Evolutionary conservation across 2,329 filamentous ascomycete genomes (phyloP).

Genomic region (Alternaria atra): DNA sequence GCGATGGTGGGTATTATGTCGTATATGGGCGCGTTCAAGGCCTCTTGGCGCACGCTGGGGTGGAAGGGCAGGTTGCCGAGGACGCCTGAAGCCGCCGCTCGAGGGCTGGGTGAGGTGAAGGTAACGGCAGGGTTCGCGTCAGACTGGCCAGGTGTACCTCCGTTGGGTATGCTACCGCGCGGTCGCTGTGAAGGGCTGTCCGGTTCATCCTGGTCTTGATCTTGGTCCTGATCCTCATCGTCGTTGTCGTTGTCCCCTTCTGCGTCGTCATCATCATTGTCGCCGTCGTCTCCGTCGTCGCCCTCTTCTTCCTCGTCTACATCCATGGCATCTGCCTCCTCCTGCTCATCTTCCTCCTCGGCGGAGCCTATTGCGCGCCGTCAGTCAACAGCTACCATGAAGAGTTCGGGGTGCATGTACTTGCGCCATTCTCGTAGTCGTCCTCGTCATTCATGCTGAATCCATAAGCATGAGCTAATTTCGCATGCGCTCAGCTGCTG

Average conservation of each 20-base stretch:
- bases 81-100: constrained; percentile 41
- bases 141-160: constrained; percentile 33
- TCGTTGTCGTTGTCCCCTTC: constrained; percentile 54
- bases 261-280: constrained; percentile 53
- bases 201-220: constrained; percentile 53
- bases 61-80: constrained; percentile 58
- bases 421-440: constrained; percentile 54
- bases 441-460: constrained; percentile 56
- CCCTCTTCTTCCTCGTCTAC: constrained; percentile 48
- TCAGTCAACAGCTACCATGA: constrained; percentile 14
- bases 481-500: constrained; percentile 1
- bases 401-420: constrained; percentile 26
- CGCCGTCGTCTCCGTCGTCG: constrained; percentile 55
- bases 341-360: constrained; percentile 40
- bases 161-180: constrained; percentile 39
- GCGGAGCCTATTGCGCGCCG: constrained; percentile 29
- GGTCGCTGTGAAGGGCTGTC: constrained; percentile 55
- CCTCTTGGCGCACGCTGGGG: constrained; percentile 76
- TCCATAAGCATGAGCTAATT: constrained; percentile 4
- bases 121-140: constrained; percentile 58
- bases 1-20: constrained; percentile 98
- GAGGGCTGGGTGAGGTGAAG: constrained; percentile 59
- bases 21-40: constrained; percentile 81
- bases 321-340: constrained; percentile 51
- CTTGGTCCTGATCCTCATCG: constrained; percentile 53